These are phyloP conservation scores for Euptelea pleiosperma DNA, from an alignment of 164 flowering plant species.

Conservation along the genomic window DNA sequence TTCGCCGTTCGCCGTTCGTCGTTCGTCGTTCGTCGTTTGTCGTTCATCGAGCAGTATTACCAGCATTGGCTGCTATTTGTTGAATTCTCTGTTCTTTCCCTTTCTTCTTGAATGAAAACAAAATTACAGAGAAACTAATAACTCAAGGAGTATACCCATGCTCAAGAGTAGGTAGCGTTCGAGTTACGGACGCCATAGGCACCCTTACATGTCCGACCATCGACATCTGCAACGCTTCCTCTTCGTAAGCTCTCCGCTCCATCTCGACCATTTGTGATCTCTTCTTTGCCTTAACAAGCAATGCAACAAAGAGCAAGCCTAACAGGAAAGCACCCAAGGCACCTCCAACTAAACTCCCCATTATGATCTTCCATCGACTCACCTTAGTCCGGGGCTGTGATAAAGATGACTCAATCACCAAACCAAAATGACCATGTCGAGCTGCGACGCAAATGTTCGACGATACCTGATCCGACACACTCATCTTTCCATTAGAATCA, in stretches of 20 bases:
- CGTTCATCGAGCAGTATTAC: no score
- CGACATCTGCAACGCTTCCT: conserved; percentile 84
- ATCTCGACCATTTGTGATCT: conserved; percentile 57
- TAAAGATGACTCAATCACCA: conserved; percentile 47
- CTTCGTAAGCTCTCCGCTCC: conserved; percentile 89
- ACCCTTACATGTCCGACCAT: conserved; percentile 94
- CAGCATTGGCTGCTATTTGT: no score
- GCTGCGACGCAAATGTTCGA: conserved; percentile 39
- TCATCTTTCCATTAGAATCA: conserved; percentile 53
- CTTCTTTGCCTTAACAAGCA: conserved; percentile 75
- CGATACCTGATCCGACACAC: conserved; percentile 32
- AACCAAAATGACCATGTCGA: conserved; percentile 65
- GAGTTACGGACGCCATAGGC: conserved; percentile 48
- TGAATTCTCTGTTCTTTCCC: no score
- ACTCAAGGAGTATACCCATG: conserved; percentile 42
- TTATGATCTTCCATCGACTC: conserved; percentile 62
- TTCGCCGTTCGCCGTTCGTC: no score
- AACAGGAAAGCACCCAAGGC: conserved; percentile 58
- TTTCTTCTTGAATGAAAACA: no score
- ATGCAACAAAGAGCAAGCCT: conserved; percentile 61
- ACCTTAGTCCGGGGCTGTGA: conserved; percentile 20
- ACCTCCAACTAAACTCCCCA: conserved; percentile 62
- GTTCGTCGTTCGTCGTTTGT: no score
- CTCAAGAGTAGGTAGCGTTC: conserved; percentile 65
- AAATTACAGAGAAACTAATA: no score